Evolutionary conservation across 2,329 filamentous ascomycete genomes (phyloP), one percentile per base, ranked within the genome.

Genomic region (Thielaviopsis euricoi): DNA sequence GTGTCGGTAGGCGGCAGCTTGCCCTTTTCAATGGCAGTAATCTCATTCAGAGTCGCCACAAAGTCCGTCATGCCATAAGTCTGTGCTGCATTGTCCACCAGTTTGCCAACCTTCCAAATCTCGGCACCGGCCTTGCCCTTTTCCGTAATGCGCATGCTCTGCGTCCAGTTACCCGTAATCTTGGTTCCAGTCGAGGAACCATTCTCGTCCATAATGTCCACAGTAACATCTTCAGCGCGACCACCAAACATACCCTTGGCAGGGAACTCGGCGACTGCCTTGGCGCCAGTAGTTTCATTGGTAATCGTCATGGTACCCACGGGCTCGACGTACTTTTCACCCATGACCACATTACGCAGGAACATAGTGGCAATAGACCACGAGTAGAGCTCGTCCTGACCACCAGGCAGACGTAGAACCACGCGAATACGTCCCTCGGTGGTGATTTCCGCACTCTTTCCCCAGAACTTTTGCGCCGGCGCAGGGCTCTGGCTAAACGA

Each of bases 391-490:
- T 97, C 91, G 57, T 88, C 86, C 1, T 75, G 79, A 1, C 79
- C 77, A 67, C 93, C 79, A 0, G 75, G 64, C 54, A 83, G 67
- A 25, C 78, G 83, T 26, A 98, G 73, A 46, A 83, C 81, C 46
- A 96, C 76, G 53, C 90, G 81, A 3, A 89, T 83, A 25, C 88
- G 86, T 2, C 93, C 93, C 57, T 96, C 91, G 0, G 89, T 97
- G 61, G 87, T 93, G 62, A 98, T 82, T 70, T 98, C 93, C 2
- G 89, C 89, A 57, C 86, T 91, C 74, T 97, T 97, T 58, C 93
- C 93, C 93, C 93, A 97, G 73, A 98, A 98, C 68, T 97, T 97
- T 67, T 98, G 91, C 22, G 86, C 85, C 0, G 93, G 93, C 58
- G 86, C 84, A 0, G 93, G 88, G 4, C 86, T 87, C 67, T 97